phyloP scores from a whole-genome alignment of 257 asterid species.

The Knoxia roxburghii region DNA sequence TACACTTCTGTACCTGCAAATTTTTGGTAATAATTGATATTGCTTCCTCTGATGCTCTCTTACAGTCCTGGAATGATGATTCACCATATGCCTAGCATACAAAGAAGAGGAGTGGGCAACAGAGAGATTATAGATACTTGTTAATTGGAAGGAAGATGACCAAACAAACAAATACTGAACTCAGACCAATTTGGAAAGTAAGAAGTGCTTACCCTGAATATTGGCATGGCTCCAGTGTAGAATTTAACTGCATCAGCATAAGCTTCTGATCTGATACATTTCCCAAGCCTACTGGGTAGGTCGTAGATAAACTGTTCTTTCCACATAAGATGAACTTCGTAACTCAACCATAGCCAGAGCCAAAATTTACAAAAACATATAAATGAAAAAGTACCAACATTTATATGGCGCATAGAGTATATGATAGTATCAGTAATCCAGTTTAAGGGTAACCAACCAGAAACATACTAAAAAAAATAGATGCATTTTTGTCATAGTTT shows the following conservation, averaged over 20 bases:
- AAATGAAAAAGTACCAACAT: slow-evolving; percentile 16
- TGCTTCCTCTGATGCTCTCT: slow-evolving; percentile 86
- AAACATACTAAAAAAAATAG: background rate
- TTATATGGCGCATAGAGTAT: slow-evolving; percentile 10
- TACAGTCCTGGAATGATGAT: slow-evolving; percentile 94
- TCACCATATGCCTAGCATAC: slow-evolving; percentile 79
- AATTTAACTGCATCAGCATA: slow-evolving; percentile 94
- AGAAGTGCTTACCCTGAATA: slow-evolving; percentile 64
- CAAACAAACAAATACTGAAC: slow-evolving; percentile 11
- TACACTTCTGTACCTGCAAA: slow-evolving; percentile 54
- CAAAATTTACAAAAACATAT: slow-evolving; percentile 24
- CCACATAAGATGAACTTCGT: slow-evolving; percentile 37
- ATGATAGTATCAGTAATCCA: background rate
- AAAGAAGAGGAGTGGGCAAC: slow-evolving; percentile 17
- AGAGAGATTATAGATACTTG: slow-evolving; percentile 19
- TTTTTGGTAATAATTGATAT: slow-evolving; percentile 50
- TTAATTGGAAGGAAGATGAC: slow-evolving; percentile 1
- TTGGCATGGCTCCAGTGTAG: slow-evolving; percentile 94
- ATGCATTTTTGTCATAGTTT: background rate
- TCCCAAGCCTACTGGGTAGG: slow-evolving; percentile 82
- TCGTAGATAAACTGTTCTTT: slow-evolving; percentile 95
- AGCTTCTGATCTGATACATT: slow-evolving; percentile 92
- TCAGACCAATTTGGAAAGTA: slow-evolving; percentile 8
- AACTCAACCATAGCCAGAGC: slow-evolving; percentile 31
- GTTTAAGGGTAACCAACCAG: background rate